Percentiles rank a stretch among this genome's conserved stretches.
These are phyloP conservation scores for Fusarium foetens DNA, from an alignment of 2,329 filamentous ascomycete species.

Conservation along the genomic window DNA sequence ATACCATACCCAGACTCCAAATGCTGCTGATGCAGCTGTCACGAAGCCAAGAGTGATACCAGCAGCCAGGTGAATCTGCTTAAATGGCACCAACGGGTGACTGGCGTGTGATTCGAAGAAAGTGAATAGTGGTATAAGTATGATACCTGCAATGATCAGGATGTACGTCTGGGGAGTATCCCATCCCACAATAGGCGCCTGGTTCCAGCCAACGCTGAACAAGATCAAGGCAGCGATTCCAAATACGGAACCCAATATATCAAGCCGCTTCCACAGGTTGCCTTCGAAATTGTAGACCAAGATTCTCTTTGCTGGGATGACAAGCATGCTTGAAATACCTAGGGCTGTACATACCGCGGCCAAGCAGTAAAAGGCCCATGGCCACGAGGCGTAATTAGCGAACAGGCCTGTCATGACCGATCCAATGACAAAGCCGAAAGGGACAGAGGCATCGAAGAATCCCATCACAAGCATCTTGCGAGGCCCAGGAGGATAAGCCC, in stretches of 20 bases:
- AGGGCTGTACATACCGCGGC: conserved; percentile 36
- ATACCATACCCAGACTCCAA: conserved; percentile 44
- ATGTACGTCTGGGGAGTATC: conserved; percentile 29
- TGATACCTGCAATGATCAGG: conserved; percentile 31
- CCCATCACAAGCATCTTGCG: conserved; percentile 41
- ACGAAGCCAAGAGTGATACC: conserved; percentile 31
- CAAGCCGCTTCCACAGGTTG: conserved; percentile 40
- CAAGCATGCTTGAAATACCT: conserved; percentile 35
- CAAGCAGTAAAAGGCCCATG: conserved; percentile 42
- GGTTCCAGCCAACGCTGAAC: conserved; percentile 43
- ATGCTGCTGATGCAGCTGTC: conserved; percentile 34
- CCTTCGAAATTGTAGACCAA: conserved; percentile 41
- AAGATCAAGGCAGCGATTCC: conserved; percentile 31
- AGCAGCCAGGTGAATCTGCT: conserved; percentile 32
- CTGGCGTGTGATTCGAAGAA: conserved; percentile 36
- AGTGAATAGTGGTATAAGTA: conserved; percentile 22
- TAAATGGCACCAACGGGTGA: conserved; percentile 40
- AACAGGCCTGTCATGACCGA: conserved; percentile 42
- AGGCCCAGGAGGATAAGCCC: conserved; percentile 40
- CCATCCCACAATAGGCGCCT: conserved; percentile 36
- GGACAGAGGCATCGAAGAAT: conserved; percentile 40
- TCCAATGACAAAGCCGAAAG: conserved; percentile 40
- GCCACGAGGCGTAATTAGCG: conserved; percentile 37
- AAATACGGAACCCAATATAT: conserved; percentile 26
- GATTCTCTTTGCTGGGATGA: conserved; percentile 34